Evolutionary conservation across 192 early-diverging fungal species (phyloP).

Genomic region (Helicostylum pulchrum): DNA sequence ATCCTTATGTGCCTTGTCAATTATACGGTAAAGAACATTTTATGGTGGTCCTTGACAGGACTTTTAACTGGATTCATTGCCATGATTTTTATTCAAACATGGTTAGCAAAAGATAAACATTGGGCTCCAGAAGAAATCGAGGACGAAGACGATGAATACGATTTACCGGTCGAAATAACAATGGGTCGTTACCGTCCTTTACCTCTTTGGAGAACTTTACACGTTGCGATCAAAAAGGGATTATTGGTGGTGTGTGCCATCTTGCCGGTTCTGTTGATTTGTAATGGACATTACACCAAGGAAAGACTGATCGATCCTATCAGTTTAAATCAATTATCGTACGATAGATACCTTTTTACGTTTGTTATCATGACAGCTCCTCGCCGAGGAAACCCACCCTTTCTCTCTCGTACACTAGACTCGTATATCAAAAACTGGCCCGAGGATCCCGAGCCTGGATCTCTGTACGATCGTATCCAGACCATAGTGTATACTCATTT

Average conservation of each 20-base stretch:
- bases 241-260: constrained; percentile 14
- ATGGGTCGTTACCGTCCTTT: constrained; percentile 12
- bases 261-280: constrained; percentile 30
- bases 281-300: constrained; percentile 28
- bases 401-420: constrained; percentile 38
- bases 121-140: too few relatives aligned
- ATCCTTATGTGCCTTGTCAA: constrained; percentile 45
- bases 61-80: constrained; percentile 42
- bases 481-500: constrained; percentile 53
- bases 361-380: constrained; percentile 52
- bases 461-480: constrained; percentile 46
- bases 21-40: constrained; percentile 41
- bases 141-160: background rate
- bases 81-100: constrained; percentile 30
- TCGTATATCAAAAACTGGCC: constrained; percentile 44
- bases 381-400: constrained; percentile 36
- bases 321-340: constrained; percentile 22
- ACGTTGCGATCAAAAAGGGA: constrained; percentile 11
- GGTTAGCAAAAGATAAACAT: background rate
- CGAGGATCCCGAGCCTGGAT: constrained; percentile 23
- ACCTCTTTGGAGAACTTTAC: constrained; percentile 22
- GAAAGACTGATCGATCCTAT: constrained; percentile 16
- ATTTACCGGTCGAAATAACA: background rate
- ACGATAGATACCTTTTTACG: constrained; percentile 39
- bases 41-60: constrained; percentile 53